Evolutionary conservation across 257 asterid species (phyloP).

Genomic region (Ballota nigra): DNA sequence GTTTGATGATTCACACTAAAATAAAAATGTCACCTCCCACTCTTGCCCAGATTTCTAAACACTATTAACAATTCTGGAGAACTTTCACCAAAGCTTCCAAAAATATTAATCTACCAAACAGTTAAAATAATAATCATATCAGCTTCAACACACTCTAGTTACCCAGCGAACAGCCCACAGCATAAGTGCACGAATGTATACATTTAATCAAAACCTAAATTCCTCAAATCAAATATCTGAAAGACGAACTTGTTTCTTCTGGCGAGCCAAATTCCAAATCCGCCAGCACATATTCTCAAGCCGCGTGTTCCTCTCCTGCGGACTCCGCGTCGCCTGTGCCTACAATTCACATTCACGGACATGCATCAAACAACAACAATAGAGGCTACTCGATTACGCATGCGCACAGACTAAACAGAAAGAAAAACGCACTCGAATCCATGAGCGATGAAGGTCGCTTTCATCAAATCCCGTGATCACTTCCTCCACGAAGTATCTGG

Average conservation of each 20-base stretch:
- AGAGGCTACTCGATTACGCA: slow-evolving; percentile 2
- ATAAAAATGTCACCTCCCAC: slow-evolving; percentile 5
- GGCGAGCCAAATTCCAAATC: slow-evolving; percentile 99
- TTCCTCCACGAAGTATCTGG: slow-evolving; percentile 85
- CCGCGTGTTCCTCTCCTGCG: slow-evolving; percentile 95
- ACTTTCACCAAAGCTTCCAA: neutral
- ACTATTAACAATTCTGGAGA: neutral
- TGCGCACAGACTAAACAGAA: slow-evolving; percentile 15
- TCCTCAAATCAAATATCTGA: neutral
- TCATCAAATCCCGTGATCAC: slow-evolving; percentile 91
- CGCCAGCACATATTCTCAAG: slow-evolving; percentile 98
- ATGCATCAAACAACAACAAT: neutral
- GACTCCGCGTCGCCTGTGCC: slow-evolving; percentile 96
- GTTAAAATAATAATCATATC: neutral
- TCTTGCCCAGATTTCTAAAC: neutral
- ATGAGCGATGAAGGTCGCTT: slow-evolving; percentile 86
- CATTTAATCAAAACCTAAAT: neutral
- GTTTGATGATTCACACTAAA: neutral
- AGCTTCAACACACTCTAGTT: slow-evolving; percentile 1
- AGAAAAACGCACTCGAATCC: slow-evolving; percentile 58
- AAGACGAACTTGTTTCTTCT: slow-evolving; percentile 73
- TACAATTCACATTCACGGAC: slow-evolving; percentile 25
- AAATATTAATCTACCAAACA: neutral
- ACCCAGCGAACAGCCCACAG: neutral
- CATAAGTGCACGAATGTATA: neutral